A percentile compares a stretch with the other conserved stretches of the same genome.
phyloP scores from a whole-genome alignment of 1,139 yeast species.

The Candida sanyaensis region DNA sequence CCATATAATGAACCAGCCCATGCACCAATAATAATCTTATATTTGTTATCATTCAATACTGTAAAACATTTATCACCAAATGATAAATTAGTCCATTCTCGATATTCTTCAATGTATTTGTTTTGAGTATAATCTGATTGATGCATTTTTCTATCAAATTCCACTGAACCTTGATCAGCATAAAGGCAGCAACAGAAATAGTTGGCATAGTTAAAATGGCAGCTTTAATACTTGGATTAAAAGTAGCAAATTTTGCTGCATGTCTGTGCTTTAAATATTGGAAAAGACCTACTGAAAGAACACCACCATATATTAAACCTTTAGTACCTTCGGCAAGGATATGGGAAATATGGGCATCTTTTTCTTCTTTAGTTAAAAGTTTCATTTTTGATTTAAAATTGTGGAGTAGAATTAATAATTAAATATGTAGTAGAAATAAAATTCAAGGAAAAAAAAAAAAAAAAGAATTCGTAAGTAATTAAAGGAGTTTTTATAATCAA shows the following conservation, averaged over 20 bases:
- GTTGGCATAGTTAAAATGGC: slow-evolving; percentile 45
- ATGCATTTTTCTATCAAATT: slow-evolving; percentile 44
- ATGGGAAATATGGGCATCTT: slow-evolving; percentile 41
- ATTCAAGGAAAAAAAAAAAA: background rate
- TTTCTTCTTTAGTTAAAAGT: slow-evolving; percentile 41
- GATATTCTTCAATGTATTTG: slow-evolving; percentile 46
- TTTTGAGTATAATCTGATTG: slow-evolving; percentile 31
- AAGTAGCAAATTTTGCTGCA: slow-evolving; percentile 33
- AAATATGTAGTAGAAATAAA: background rate
- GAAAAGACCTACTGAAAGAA: slow-evolving; percentile 35
- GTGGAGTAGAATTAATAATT: background rate
- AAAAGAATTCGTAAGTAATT: background rate
- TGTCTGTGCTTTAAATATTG: slow-evolving; percentile 36
- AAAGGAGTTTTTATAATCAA: background rate
- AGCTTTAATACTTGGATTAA: slow-evolving; percentile 43
- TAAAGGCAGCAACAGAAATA: slow-evolving; percentile 38
- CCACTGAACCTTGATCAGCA: slow-evolving; percentile 54
- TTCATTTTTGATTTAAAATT: slow-evolving; percentile 28
- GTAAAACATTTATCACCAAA: slow-evolving; percentile 46
- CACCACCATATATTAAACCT: slow-evolving; percentile 42
- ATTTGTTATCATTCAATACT: slow-evolving; percentile 59
- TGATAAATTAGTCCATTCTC: slow-evolving; percentile 53
- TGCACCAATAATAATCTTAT: slow-evolving; percentile 70
- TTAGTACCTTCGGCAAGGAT: slow-evolving; percentile 40
- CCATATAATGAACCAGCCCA: slow-evolving; percentile 91